phyloP scores from a whole-genome alignment of 768 basidiomycete genomes.

The Trametes cinnabarina region DNA sequence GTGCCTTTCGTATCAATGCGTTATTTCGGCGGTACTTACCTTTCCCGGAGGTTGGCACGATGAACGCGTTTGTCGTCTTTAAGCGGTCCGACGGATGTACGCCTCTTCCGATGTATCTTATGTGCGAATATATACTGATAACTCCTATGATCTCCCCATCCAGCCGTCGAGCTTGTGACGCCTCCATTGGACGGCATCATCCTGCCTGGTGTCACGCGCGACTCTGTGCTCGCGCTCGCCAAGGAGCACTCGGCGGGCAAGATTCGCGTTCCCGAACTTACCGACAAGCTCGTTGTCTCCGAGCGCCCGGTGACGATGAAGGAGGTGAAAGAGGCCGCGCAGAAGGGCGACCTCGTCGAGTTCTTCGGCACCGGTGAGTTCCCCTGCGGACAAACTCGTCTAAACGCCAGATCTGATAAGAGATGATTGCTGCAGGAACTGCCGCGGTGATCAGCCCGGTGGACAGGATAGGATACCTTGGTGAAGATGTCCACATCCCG shows the following conservation, averaged over 20 bases:
- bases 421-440: constrained; percentile 33
- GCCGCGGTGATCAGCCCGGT: constrained; percentile 55
- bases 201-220: constrained; percentile 67
- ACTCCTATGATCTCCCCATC: background rate
- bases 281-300: constrained; percentile 54
- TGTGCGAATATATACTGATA: background rate
- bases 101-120: constrained; percentile 10
- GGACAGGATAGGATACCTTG: constrained; percentile 57
- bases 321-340: constrained; percentile 57
- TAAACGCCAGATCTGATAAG: no score
- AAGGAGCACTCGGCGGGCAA: constrained; percentile 54
- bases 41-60: constrained; percentile 67
- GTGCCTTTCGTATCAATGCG: background rate
- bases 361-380: constrained; percentile 45
- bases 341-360: constrained; percentile 45
- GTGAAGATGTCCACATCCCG: constrained; percentile 52
- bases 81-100: constrained; percentile 64
- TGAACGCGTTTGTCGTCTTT: constrained; percentile 89
- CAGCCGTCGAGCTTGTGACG: constrained; percentile 58
- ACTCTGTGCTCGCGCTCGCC: constrained; percentile 50
- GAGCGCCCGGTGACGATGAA: constrained; percentile 76
- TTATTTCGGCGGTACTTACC: background rate
- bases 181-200: constrained; percentile 66
- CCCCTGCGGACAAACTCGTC: background rate
- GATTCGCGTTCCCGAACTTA: constrained; percentile 46